Percentiles rank a stretch among this genome's conserved stretches.
Evolutionary conservation across 2,329 filamentous ascomycete genomes (phyloP).

Genomic region (Plectosphaerella plurivora): DNA sequence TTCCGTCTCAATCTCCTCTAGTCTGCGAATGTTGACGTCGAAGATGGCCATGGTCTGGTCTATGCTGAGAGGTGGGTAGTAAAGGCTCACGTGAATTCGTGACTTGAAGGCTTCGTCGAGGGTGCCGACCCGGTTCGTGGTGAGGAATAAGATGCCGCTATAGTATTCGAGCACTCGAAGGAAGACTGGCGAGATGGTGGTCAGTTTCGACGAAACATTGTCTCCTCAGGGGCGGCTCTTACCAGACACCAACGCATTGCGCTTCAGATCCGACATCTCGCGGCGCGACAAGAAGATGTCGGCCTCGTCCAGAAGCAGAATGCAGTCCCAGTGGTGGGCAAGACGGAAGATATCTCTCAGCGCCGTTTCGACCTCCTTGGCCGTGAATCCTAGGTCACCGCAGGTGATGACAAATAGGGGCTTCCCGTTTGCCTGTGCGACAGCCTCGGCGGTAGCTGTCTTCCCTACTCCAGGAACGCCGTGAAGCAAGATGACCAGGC

Average conservation of each 20-base stretch:
- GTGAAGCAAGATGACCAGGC: conserved; percentile 5
- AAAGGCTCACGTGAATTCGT: conserved; percentile 29
- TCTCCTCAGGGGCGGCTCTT: not conserved
- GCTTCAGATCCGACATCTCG: conserved; percentile 12
- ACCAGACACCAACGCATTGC: conserved; percentile 19
- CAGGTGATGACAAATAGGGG: conserved; percentile 15
- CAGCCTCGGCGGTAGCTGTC: conserved; percentile 6
- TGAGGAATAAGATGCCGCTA: conserved; percentile 36
- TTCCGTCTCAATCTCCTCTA: not conserved
- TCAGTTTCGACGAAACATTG: not conserved
- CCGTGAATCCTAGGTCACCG: conserved; percentile 17
- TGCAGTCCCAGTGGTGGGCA: conserved; percentile 18
- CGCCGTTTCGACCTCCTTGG: conserved; percentile 14
- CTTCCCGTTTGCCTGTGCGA: conserved; percentile 7
- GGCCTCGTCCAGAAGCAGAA: conserved; percentile 21
- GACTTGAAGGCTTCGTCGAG: conserved; percentile 42
- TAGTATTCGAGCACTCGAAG: conserved; percentile 36
- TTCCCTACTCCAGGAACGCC: conserved; percentile 5
- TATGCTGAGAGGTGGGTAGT: not conserved
- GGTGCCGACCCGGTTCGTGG: conserved; percentile 38
- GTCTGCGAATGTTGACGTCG: conserved; percentile 1
- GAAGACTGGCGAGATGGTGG: conserved; percentile 24
- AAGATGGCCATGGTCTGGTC: not conserved
- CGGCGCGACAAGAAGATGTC: conserved; percentile 22
- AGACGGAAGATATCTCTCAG: conserved; percentile 16